These are phyloP conservation scores for Paramecium sexaurelia DNA, from an alignment of 73 alveolate genomes.

Conservation along the genomic window DNA sequence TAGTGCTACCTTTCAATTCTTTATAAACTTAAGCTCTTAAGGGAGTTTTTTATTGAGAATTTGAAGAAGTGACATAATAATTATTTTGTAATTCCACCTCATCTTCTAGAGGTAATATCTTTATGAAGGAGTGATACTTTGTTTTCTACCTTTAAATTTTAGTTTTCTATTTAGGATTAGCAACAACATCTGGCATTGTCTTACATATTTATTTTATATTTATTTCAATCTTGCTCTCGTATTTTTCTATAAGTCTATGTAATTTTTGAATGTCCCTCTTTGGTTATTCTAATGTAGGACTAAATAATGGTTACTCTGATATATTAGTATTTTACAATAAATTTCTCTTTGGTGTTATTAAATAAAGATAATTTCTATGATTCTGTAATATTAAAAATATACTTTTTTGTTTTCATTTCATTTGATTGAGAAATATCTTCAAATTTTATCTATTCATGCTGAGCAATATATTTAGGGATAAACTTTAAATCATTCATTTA, in stretches of 20 bases:
- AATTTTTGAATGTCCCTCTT: background rate
- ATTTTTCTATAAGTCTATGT: background rate
- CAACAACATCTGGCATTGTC: background rate
- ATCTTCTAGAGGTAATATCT: background rate
- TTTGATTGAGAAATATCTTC: background rate
- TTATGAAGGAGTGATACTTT: background rate
- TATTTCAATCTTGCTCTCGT: background rate
- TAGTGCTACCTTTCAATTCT: background rate
- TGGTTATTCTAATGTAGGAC: conserved; percentile 23
- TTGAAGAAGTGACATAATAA: background rate
- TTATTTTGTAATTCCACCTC: background rate
- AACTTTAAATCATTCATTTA: background rate
- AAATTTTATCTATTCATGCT: background rate
- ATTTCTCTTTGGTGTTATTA: background rate
- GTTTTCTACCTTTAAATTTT: background rate
- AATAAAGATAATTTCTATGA: background rate
- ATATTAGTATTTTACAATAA: background rate
- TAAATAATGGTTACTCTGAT: background rate
- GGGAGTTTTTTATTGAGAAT: background rate
- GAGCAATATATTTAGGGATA: background rate
- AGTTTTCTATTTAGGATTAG: background rate
- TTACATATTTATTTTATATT: background rate
- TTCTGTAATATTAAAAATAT: background rate
- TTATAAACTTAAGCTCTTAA: background rate
- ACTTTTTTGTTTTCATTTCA: background rate